Base-by-base conservation (phyloP, 257 asterid species). In the Nicotiana otophora region DNA sequence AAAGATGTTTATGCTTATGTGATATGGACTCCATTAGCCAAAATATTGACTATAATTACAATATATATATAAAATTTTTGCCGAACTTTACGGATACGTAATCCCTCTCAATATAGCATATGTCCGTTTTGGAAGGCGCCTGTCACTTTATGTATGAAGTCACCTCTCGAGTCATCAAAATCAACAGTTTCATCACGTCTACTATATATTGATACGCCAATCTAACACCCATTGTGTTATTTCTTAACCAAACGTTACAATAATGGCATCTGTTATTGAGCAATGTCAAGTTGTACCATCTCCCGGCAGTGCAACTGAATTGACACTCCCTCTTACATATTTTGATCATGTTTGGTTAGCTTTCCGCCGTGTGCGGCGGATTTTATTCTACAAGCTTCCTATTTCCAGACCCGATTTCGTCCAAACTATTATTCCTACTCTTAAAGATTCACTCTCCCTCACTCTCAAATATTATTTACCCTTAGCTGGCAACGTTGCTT, bases 281-380 rank as follows among this genome's bases (percentile, higher is more conserved):
- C 63, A 39, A 17, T 83, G 89, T 53, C 85, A 57, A 17, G 76
- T 86, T 74, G 48, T 82, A 4, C 87, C 87, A 46, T 84, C 82
- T 6, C 36, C 80, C 3, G 64, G 68, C 14, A 19, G 80, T 1
- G 60, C 20, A 26, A 6, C 31, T 1, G 66, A 75, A 28, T 2
- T 57, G 0, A 58, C 84, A 9, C 77, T 86, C 9, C 85, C 83
- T 10, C 61, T 86, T 3, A 68, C 86, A 0, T 83, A 68, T 23
- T 81, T 83, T 53, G 85, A 86, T 57, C 26, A 60, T 15, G 0
- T 42, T 3, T 87, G 87, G 86, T 8, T 68, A 19, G 12, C 17
- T 9, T 46, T 72, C 34, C 64, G 10, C 5, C 77, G 15, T 4
- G 34, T 72, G n/a, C 72, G 76, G 5, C 15, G 75, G 9, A 55